phyloP scores from a whole-genome alignment of 2,329 filamentous ascomycete genomes.

The Fusarium liriodendri region DNA sequence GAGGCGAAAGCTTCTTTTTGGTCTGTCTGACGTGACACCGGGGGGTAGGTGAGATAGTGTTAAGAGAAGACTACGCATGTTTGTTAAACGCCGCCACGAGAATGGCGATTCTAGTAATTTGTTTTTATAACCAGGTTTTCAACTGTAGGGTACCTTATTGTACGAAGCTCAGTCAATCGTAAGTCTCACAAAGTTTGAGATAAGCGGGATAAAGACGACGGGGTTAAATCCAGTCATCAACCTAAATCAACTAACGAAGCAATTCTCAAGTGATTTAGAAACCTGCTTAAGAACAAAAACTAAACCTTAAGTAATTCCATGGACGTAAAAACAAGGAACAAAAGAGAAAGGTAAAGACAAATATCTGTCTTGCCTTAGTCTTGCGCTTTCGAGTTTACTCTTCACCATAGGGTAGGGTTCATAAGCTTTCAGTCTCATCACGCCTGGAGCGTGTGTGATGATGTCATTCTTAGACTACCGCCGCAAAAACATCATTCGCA shows the following conservation, averaged over 20 bases:
- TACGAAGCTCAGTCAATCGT: background rate
- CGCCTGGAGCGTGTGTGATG: background rate
- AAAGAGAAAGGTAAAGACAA: background rate
- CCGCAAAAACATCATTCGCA: background rate
- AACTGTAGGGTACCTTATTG: background rate
- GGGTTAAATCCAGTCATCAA: background rate
- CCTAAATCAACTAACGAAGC: background rate
- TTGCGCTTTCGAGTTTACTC: background rate
- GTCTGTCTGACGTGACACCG: too few relatives aligned
- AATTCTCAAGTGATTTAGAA: background rate
- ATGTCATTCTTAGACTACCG: background rate
- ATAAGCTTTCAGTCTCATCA: background rate
- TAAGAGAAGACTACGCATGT: background rate
- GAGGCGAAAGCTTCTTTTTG: background rate
- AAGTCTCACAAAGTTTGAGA: too few relatives aligned
- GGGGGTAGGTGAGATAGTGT: too few relatives aligned
- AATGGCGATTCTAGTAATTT: too few relatives aligned
- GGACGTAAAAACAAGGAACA: background rate
- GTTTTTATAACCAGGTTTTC: background rate
- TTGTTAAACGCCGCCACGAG: background rate
- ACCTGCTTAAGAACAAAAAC: too few relatives aligned
- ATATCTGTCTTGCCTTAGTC: background rate
- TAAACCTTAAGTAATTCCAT: fast-evolving
- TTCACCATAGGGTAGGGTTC: background rate
- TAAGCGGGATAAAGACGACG: fast-evolving